phyloP scores from a whole-genome alignment of 345 rosid species.

The Acer yangbiense region DNA sequence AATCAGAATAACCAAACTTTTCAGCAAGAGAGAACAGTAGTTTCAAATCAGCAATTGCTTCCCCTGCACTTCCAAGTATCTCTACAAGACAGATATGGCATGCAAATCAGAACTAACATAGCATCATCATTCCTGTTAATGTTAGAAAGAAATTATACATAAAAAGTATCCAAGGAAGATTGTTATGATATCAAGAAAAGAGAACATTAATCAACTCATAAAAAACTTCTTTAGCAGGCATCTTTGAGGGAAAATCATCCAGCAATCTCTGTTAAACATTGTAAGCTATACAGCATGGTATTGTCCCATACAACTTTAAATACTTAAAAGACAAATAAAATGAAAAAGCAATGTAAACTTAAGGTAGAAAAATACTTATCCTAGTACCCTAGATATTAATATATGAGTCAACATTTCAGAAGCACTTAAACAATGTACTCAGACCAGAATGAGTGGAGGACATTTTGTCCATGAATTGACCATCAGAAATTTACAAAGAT shows the following conservation, averaged over 20 bases:
- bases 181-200: background rate
- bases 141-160: background rate
- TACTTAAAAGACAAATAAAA: background rate
- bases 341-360: too few species aligned
- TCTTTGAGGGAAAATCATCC: background rate
- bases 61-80: slow-evolving; percentile 76
- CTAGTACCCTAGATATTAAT: background rate
- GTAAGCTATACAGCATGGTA: background rate
- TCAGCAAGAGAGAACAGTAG: slow-evolving; percentile 83
- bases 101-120: slow-evolving; percentile 11
- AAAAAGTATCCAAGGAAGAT: background rate
- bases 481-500: background rate
- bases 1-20: slow-evolving; percentile 82
- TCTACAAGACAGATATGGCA: slow-evolving; percentile 42
- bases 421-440: background rate
- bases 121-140: background rate
- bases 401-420: background rate
- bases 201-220: background rate
- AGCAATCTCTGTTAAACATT: background rate
- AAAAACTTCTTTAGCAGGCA: background rate
- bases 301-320: background rate
- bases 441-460: background rate
- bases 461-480: background rate
- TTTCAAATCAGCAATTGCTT: slow-evolving; percentile 84
- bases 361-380: background rate